Conservation (phyloP, 225 moss, liverwort and hornwort genomes). For the Bryum argenteum region DNA sequence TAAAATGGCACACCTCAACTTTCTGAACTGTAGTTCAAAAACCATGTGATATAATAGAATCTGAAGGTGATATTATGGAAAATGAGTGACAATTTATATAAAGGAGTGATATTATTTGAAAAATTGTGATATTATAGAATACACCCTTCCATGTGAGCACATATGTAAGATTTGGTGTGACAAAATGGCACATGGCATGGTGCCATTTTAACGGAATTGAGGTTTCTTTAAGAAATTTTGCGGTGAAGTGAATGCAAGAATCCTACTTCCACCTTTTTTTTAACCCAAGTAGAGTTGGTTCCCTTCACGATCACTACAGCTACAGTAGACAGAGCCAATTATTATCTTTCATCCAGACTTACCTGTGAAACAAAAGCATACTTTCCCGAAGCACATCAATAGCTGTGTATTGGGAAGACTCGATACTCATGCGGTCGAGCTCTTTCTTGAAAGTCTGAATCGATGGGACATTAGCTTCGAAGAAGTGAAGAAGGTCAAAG, state of each 20-base stretch:
- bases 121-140: too few relatives aligned
- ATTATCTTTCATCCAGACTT: slow-evolving; percentile 4
- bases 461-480: slow-evolving; percentile 29
- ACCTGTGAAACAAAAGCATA: slow-evolving; percentile 52
- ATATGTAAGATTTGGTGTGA: too few relatives aligned
- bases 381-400: slow-evolving; percentile 46
- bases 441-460: slow-evolving; percentile 40
- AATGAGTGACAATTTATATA: too few relatives aligned
- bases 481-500: slow-evolving; percentile 36
- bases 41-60: too few relatives aligned
- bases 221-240: neutral
- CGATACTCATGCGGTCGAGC: slow-evolving; percentile 34
- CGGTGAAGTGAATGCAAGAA: neutral
- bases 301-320: neutral
- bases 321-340: neutral
- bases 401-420: slow-evolving; percentile 33
- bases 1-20: too few relatives aligned
- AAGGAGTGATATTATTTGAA: too few relatives aligned
- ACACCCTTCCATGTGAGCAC: too few relatives aligned
- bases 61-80: too few relatives aligned
- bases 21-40: too few relatives aligned
- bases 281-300: neutral
- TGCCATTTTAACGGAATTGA: too few relatives aligned
- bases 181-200: too few relatives aligned
- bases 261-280: neutral